phyloP scores from a whole-genome alignment of 495 filamentous ascomycete genomes.

The Neurospora sublineolata region DNA sequence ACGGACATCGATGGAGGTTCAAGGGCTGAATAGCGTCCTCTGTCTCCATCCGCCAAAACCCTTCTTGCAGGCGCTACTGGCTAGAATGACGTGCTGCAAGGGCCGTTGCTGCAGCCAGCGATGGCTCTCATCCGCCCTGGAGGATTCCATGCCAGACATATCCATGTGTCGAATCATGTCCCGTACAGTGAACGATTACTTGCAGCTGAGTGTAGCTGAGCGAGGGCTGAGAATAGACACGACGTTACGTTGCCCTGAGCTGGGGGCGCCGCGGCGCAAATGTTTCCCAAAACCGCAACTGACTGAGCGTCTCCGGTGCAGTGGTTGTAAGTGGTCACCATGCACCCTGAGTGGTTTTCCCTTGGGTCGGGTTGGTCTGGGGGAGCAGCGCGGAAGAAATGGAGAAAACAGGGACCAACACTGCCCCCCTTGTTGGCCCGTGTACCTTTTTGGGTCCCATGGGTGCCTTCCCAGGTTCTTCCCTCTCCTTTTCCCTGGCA shows the following conservation, averaged over 20 bases:
- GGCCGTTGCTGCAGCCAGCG: not conserved
- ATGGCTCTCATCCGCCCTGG: not conserved
- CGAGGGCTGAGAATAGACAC: not conserved
- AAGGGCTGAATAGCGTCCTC: not conserved
- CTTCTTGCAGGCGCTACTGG: not conserved
- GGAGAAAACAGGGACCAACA: slow-evolving; percentile 3
- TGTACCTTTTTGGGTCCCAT: not conserved
- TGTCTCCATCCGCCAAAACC: not conserved
- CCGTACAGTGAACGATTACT: not conserved
- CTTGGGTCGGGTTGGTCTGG: not conserved
- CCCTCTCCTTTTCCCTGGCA: not conserved
- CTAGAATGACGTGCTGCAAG: not conserved
- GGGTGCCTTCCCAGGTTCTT: not conserved
- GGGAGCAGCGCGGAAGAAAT: not conserved
- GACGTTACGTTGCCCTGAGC: not conserved
- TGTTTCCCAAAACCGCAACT: not conserved
- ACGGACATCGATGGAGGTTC: not conserved
- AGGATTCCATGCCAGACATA: not conserved
- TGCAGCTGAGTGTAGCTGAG: not conserved
- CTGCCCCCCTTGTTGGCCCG: not conserved
- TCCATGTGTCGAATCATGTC: not conserved
- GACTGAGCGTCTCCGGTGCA: not conserved
- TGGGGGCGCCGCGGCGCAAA: not conserved
- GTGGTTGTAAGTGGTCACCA: slow-evolving; percentile 1
- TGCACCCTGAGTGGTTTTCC: not conserved